Evolutionary conservation across 2,329 filamentous ascomycete genomes (phyloP).

Genomic region (Venturia effusa): DNA sequence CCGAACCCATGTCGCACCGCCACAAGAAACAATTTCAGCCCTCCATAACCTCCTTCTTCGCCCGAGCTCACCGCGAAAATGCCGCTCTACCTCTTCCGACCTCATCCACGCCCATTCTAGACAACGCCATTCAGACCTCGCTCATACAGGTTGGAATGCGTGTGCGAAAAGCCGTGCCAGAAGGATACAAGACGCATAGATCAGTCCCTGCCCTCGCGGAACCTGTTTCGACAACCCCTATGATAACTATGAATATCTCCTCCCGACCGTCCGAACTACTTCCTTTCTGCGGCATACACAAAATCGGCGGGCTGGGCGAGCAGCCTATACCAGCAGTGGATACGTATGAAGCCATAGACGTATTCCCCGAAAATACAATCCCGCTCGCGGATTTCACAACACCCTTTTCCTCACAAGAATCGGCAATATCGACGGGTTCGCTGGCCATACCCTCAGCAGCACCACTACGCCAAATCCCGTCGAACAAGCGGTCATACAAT

Average conservation of each 20-base stretch:
- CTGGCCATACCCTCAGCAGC: constrained; percentile 16
- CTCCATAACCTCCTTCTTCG: constrained; percentile 34
- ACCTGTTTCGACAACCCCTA: neutral
- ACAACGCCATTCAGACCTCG: constrained; percentile 61
- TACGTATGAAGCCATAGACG: constrained; percentile 17
- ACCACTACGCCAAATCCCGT: constrained; percentile 21
- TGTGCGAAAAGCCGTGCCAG: constrained; percentile 81
- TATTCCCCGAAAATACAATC: constrained; percentile 23
- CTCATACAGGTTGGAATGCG: constrained; percentile 93
- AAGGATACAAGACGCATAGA: constrained; percentile 78
- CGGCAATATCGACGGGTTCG: constrained; percentile 19
- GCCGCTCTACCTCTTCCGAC: neutral
- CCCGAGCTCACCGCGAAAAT: constrained; percentile 16
- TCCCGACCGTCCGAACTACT: constrained; percentile 48
- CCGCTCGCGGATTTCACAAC: constrained; percentile 21
- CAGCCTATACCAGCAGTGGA: constrained; percentile 4
- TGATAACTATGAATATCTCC: neutral
- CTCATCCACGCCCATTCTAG: constrained; percentile 41
- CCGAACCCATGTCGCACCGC: constrained; percentile 18
- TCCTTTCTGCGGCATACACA: constrained; percentile 74
- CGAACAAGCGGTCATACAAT: constrained; percentile 32
- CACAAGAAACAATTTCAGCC: constrained; percentile 35
- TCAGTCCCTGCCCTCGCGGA: constrained; percentile 14
- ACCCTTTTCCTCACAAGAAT: constrained; percentile 22
- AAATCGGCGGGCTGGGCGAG: constrained; percentile 59